phyloP scores from a whole-genome alignment of 2,329 filamentous ascomycete genomes.

The Scleromitrula shiraiana region DNA sequence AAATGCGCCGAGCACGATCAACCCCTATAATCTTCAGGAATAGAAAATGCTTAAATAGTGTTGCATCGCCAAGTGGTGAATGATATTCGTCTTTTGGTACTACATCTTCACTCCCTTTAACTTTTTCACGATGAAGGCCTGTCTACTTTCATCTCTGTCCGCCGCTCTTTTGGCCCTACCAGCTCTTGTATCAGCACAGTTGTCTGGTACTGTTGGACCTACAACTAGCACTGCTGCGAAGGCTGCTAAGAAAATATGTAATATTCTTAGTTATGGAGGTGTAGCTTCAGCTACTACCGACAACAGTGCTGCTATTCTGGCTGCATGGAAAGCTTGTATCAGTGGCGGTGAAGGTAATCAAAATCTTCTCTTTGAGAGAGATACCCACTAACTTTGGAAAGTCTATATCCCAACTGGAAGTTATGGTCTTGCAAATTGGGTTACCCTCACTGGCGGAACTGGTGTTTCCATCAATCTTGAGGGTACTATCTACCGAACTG shows the following conservation, averaged over 20 bases:
- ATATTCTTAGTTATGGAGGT: conserved; percentile 40
- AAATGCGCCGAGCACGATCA: not conserved
- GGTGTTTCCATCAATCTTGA: conserved; percentile 44
- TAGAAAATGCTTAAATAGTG: not conserved
- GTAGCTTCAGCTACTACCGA: conserved; percentile 38
- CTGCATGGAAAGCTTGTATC: conserved; percentile 38
- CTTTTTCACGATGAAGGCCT: conserved; percentile 13
- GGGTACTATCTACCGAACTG: conserved; percentile 43
- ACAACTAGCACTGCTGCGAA: conserved; percentile 21
- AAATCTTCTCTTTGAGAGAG: not conserved
- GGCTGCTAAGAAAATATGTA: conserved; percentile 31
- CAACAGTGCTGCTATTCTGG: conserved; percentile 35
- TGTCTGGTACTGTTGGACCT: conserved; percentile 24
- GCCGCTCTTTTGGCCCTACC: conserved; percentile 8
- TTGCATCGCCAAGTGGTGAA: not conserved
- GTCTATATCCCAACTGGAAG: conserved; percentile 30
- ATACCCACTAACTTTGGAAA: not conserved
- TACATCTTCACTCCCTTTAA: not conserved
- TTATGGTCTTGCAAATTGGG: conserved; percentile 43
- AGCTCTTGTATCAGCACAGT: conserved; percentile 14
- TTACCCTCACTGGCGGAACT: conserved; percentile 38
- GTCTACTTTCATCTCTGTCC: conserved; percentile 3
- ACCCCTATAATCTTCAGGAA: not conserved
- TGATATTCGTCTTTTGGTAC: not conserved
- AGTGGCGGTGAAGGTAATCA: conserved; percentile 31